Evolutionary conservation across 441 rosid genomes (phyloP), one percentile per base, ranked within the genome.

Genomic region (Viola pubescens): DNA sequence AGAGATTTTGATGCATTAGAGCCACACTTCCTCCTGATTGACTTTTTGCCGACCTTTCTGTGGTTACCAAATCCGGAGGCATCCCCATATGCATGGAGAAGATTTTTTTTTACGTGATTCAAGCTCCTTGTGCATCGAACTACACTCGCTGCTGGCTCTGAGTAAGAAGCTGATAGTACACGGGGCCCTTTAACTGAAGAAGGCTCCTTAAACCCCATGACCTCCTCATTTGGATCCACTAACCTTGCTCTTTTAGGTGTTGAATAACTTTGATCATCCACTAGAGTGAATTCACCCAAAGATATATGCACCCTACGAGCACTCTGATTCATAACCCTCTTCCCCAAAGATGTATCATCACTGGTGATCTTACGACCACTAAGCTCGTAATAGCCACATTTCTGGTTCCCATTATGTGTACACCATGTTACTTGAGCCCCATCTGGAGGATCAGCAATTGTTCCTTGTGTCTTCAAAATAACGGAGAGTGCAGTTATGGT

Each of bases 401-500:
- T 87, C 55, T 71, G 72, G 50, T 79, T 83, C 66, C 82, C 78
- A 66, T 80, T 78, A 70, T 84, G 81, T 0, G 77, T 66, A 75
- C 95, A 92, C 98, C 97, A 81, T 49, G 75, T 59, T 44, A 82
- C 61, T 72, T 81, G 87, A 67, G 73, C 74, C 54, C 88, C 94
- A 52, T 79, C 78, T 12, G 95, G 97, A 16, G 95, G 86, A 60
- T 87, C 87, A 58, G 95, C 87, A 70, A 81, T 53, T 48, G 78
- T 85, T 69, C 98, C 97, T 66, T 66, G 89, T 13, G 97, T 87
- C 82, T 92, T 92, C 68, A 92, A 77, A 62, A 92, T 81, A 63
- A 92, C 85, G 61, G 98, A 82, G 9, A 92, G 85, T 48, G 97
- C 84, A 70, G 98, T 89, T 62, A 92, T 75, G 13, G 98, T 92